A percentile compares a stretch with the other conserved stretches of the same genome.
Conservation (phyloP, 768 basidiomycete species). For the Trametes cingulata region DNA sequence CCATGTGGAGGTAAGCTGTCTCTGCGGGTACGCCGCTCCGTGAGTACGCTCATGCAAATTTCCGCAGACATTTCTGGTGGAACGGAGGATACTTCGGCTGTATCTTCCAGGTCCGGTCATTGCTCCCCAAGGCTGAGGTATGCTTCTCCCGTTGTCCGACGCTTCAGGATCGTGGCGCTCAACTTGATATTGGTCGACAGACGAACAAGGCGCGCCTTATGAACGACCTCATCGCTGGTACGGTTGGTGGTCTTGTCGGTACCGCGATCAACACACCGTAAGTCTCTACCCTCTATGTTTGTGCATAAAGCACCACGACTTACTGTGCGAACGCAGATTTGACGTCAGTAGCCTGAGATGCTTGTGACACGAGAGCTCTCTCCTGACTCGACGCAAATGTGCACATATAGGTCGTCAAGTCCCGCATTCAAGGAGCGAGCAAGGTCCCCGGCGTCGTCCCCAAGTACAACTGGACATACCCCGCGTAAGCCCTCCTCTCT, state of each 20-base stretch:
- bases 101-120: constrained; percentile 79
- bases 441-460: constrained; percentile 69
- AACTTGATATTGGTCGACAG: constrained; percentile 35
- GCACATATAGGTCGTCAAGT: constrained; percentile 80
- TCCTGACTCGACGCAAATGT: background rate
- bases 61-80: constrained; percentile 77
- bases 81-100: constrained; percentile 96
- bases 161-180: background rate
- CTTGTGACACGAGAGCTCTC: background rate
- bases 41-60: background rate
- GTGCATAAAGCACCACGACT: background rate
- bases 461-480: constrained; percentile 96
- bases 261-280: constrained; percentile 92
- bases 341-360: constrained; percentile 39
- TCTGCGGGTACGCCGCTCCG: background rate
- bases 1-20: constrained; percentile 85
- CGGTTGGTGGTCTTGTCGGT: constrained; percentile 87
- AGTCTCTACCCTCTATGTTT: constrained; percentile 23
- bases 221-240: constrained; percentile 92
- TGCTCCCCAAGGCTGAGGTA: constrained; percentile 88
- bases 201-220: constrained; percentile 66
- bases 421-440: constrained; percentile 82
- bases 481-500: constrained; percentile 57
- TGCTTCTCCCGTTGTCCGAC: constrained; percentile 20
- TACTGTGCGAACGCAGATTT: constrained; percentile 35